phyloP scores from a whole-genome alignment of 176 grass and related monocot species.

The Chrysopogon serrulatus region DNA sequence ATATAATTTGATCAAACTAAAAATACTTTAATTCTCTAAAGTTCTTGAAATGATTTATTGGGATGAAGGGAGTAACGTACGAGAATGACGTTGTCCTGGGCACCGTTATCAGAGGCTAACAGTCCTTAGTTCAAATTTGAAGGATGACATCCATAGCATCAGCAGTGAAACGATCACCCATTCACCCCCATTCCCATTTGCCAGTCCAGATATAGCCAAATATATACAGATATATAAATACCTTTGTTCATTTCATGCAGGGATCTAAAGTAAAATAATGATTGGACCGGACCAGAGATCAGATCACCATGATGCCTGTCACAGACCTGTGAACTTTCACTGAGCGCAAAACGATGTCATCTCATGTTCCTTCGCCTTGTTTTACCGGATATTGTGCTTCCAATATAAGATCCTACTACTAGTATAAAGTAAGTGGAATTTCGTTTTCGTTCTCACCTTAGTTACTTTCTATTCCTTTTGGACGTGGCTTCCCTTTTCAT shows the following conservation, averaged over 20 bases:
- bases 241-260: constrained; percentile 2
- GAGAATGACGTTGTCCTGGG: background rate
- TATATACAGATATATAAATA: too few relatives aligned
- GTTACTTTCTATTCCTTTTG: background rate
- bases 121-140: background rate
- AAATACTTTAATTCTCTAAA: too few relatives aligned
- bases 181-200: too few relatives aligned
- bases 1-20: too few relatives aligned
- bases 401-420: background rate
- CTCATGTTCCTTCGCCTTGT: background rate
- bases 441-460: background rate
- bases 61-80: background rate
- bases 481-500: background rate
- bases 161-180: too few relatives aligned
- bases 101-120: background rate
- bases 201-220: background rate
- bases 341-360: background rate
- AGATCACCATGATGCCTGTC: constrained; percentile 12
- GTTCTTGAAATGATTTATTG: too few relatives aligned
- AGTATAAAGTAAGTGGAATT: background rate
- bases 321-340: background rate
- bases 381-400: constrained; percentile 1
- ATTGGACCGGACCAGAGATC: constrained; percentile 2
- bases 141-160: background rate
- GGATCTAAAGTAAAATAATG: constrained; percentile 13